Conservation (phyloP, 805 yeast species). For the Zygosaccharomyces pseudorouxii region DNA sequence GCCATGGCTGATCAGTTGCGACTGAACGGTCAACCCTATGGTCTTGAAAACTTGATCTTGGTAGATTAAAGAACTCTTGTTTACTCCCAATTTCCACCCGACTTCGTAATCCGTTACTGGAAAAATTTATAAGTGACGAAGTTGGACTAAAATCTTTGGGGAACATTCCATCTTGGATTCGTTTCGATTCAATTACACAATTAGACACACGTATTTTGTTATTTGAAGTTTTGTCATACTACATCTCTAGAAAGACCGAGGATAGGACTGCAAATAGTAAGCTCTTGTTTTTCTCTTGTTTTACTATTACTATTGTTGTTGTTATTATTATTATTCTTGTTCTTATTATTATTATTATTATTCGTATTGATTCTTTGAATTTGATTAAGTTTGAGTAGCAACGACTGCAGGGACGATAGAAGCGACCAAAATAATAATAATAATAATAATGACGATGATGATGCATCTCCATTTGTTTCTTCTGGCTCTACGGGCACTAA, state of each 20-base stretch:
- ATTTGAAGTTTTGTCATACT: constrained; percentile 8
- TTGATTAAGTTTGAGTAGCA: constrained; percentile 24
- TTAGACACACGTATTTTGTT: constrained; percentile 4
- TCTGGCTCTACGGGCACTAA: constrained; percentile 83
- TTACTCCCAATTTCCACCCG: constrained; percentile 37
- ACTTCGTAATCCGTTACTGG: constrained; percentile 15
- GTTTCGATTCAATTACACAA: constrained; percentile 6
- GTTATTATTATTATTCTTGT: no score
- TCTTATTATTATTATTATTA: not conserved
- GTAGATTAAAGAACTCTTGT: constrained; percentile 18
- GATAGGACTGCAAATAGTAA: no score
- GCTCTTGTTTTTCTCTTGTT: not conserved
- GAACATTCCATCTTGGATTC: constrained; percentile 16
- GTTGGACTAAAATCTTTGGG: constrained; percentile 36
- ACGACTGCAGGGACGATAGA: constrained; percentile 49
- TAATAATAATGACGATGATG: constrained; percentile 54
- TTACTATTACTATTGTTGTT: not conserved
- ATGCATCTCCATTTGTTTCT: constrained; percentile 85
- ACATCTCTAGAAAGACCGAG: constrained; percentile 6
- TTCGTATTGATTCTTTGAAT: no score
- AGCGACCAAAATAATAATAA: constrained; percentile 61
- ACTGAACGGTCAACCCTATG: not conserved
- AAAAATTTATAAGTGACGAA: constrained; percentile 16
- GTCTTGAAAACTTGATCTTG: constrained; percentile 36
- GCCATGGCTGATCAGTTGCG: not conserved